These are phyloP conservation scores for Cercospora beticola DNA, from an alignment of 2,329 filamentous ascomycete genomes.

Conservation along the genomic window DNA sequence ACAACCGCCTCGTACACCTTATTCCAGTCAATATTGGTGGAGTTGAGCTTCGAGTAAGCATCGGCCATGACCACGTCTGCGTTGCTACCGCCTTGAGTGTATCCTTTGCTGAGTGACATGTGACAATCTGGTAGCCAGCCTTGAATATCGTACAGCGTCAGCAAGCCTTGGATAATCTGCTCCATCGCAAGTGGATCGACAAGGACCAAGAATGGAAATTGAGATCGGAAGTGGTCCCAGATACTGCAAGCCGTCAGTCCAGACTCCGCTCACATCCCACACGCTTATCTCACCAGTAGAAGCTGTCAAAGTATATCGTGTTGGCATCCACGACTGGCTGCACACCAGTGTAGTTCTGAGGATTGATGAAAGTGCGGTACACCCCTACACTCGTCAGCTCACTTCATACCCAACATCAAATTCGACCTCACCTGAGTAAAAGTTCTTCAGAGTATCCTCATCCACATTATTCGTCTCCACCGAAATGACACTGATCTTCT, in stretches of 20 bases:
- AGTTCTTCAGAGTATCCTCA: conserved; percentile 28
- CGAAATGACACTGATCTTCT: conserved; percentile 42
- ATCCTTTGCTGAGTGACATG: conserved; percentile 64
- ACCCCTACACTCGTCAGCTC: conserved; percentile 45
- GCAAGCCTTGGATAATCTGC: conserved; percentile 64
- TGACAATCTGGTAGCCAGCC: conserved; percentile 74
- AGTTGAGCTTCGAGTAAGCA: conserved; percentile 67
- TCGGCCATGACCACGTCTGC: conserved; percentile 71
- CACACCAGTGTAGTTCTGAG: conserved; percentile 49
- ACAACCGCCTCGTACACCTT: conserved; percentile 63
- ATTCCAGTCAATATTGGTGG: conserved; percentile 63
- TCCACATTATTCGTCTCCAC: conserved; percentile 41
- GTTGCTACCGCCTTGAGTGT: conserved; percentile 68
- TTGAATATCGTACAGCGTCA: conserved; percentile 67
- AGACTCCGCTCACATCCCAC: no score
- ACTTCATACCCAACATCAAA: neutral
- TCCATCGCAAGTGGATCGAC: conserved; percentile 63
- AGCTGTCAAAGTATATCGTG: conserved; percentile 32
- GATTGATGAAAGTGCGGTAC: conserved; percentile 48
- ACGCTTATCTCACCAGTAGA: conserved; percentile 28
- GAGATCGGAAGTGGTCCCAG: conserved; percentile 67
- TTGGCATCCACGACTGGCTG: conserved; percentile 38
- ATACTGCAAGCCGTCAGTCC: conserved; percentile 48
- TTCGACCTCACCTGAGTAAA: conserved; percentile 51
- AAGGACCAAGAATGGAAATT: conserved; percentile 64